phyloP scores from a whole-genome alignment of 2,329 filamentous ascomycete species.

The Exophiala mesophila region DNA sequence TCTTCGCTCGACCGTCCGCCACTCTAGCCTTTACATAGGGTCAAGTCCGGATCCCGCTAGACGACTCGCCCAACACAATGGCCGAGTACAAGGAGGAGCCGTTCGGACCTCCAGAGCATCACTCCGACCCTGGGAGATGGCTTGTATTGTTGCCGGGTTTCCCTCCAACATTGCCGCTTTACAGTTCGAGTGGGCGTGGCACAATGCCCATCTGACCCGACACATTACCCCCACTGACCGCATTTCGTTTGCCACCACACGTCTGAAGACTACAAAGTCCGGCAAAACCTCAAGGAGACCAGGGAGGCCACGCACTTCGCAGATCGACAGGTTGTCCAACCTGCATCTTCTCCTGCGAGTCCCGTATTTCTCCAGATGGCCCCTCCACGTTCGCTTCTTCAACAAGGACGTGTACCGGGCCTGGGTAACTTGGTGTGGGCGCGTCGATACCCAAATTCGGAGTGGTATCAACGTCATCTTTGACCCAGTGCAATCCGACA shows the following conservation, averaged over 20 bases:
- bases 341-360: constrained; percentile 75
- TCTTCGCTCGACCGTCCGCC: constrained; percentile 72
- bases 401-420: constrained; percentile 60
- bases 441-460: constrained; percentile 46
- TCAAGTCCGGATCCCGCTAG: constrained; percentile 84
- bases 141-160: constrained; percentile 80
- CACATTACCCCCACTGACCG: constrained; percentile 63
- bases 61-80: constrained; percentile 89
- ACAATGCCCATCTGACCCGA: constrained; percentile 73
- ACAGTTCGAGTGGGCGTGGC: constrained; percentile 96
- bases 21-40: constrained; percentile 73
- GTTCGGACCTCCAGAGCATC: constrained; percentile 63
- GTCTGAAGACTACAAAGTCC: constrained; percentile 27
- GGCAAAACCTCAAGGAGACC: constrained; percentile 45
- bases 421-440: constrained; percentile 60
- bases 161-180: constrained; percentile 80
- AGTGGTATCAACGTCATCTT: constrained; percentile 50
- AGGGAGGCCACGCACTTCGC: constrained; percentile 53
- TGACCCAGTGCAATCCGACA: constrained; percentile 38
- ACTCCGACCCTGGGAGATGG: constrained; percentile 86
- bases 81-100: constrained; percentile 73
- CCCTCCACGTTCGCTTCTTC: constrained; percentile 76
- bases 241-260: constrained; percentile 23
- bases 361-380: constrained; percentile 77
- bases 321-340: constrained; percentile 70